phyloP scores from a whole-genome alignment of 805 yeast species.

The Lachancea waltii region DNA sequence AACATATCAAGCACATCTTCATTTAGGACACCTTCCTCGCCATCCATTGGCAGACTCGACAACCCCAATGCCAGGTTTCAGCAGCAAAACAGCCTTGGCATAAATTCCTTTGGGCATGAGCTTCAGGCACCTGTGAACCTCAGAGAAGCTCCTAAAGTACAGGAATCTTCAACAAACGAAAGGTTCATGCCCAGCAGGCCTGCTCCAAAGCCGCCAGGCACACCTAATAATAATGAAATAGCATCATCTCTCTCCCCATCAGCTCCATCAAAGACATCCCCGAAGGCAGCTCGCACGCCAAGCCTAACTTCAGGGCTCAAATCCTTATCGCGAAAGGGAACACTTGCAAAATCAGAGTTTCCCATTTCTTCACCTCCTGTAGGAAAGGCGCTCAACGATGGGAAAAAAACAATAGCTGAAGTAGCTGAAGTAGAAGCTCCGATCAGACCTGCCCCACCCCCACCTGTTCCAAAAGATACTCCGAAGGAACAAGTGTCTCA shows the following conservation, averaged over 20 bases:
- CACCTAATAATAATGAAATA: conserved; percentile 16
- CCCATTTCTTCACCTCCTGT: conserved; percentile 13
- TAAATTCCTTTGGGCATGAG: conserved; percentile 10
- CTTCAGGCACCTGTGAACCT: conserved; percentile 21
- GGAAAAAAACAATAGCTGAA: neutral
- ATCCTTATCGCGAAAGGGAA: conserved; percentile 15
- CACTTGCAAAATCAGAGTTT: conserved; percentile 20
- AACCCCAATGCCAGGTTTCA: conserved; percentile 3
- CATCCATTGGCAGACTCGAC: conserved; percentile 15
- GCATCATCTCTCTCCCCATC: conserved; percentile 24
- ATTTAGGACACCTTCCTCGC: conserved; percentile 30
- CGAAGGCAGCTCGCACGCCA: conserved; percentile 13
- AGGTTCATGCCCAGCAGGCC: conserved; percentile 60
- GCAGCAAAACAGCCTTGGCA: conserved; percentile 1
- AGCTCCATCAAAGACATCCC: conserved; percentile 12
- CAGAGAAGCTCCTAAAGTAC: conserved; percentile 13
- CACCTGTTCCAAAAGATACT: conserved; percentile 22
- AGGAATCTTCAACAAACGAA: conserved; percentile 28
- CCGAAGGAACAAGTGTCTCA: conserved; percentile 1
- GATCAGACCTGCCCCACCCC: conserved; percentile 21
- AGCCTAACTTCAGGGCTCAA: conserved; percentile 14
- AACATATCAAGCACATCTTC: conserved; percentile 28
- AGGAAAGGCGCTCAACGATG: neutral
- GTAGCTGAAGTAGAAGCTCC: neutral
- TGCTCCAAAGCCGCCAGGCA: conserved; percentile 54